Conservation (phyloP, 139 green algal genomes). For the Chlorella sp. region DNA sequence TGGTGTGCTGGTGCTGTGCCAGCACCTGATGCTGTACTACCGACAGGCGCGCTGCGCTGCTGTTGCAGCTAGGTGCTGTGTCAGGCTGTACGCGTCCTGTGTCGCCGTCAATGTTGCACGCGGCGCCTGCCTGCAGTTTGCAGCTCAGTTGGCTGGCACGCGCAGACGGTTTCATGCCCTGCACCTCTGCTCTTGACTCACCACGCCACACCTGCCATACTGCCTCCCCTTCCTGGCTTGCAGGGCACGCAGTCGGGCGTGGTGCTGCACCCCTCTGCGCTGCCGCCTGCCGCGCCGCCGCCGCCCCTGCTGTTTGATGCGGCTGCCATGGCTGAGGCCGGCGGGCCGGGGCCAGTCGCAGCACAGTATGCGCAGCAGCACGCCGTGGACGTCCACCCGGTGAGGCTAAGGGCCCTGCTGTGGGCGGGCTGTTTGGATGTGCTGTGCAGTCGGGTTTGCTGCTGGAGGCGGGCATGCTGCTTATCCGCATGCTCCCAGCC, state of each 20-base stretch:
- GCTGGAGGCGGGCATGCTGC: too few relatives aligned
- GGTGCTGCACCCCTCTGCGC: slow-evolving; percentile 32
- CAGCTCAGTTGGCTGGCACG: too few relatives aligned
- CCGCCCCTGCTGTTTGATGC: slow-evolving; percentile 60
- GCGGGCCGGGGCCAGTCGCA: slow-evolving; percentile 42
- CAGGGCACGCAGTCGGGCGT: slow-evolving; percentile 55
- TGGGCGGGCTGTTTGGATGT: neutral
- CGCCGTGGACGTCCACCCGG: slow-evolving; percentile 65
- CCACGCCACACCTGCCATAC: neutral
- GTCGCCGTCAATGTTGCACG: too few relatives aligned
- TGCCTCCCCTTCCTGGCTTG: neutral
- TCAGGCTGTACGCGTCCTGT: too few relatives aligned
- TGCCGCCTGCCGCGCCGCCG: slow-evolving; percentile 20
- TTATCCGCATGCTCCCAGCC: too few relatives aligned
- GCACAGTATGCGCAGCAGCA: slow-evolving; percentile 53
- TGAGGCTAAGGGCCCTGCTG: slow-evolving; percentile 6
- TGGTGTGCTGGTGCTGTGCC: slow-evolving; percentile 83
- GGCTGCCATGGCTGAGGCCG: slow-evolving; percentile 2
- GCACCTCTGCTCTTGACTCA: too few relatives aligned
- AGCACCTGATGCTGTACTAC: slow-evolving; percentile 81
- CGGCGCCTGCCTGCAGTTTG: too few relatives aligned
- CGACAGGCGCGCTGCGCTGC: slow-evolving; percentile 60
- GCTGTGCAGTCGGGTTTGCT: too few relatives aligned
- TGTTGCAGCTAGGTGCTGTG: too few relatives aligned
- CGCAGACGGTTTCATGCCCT: too few relatives aligned